Percentiles rank a stretch among this genome's conserved stretches.
These are phyloP conservation scores for Aspergillus carbonarius DNA, from an alignment of 2,329 filamentous ascomycete genomes.

Conservation along the genomic window DNA sequence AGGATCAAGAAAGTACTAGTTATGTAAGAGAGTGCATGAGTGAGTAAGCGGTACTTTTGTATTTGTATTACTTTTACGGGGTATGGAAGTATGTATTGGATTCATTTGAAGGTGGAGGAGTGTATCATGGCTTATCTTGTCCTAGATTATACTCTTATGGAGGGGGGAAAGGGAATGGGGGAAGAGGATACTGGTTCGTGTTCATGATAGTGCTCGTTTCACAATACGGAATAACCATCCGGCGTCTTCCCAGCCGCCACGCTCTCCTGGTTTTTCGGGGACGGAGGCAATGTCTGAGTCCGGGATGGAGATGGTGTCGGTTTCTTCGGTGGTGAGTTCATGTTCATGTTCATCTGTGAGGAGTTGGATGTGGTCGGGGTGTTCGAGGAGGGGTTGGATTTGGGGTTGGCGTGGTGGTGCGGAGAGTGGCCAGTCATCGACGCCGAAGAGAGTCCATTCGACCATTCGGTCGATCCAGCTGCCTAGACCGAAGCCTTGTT, in stretches of 20 bases:
- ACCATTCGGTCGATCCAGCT: conserved; percentile 59
- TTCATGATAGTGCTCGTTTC: conserved; percentile 34
- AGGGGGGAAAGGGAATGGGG: no score
- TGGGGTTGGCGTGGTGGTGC: not conserved
- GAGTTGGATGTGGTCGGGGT: not conserved
- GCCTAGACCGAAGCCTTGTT: conserved; percentile 56
- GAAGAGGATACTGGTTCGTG: not conserved
- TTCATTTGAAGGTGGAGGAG: no score
- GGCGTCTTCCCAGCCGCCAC: conserved; percentile 59
- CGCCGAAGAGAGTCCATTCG: conserved; percentile 57
- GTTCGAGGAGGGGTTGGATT: not conserved
- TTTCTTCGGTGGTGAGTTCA: not conserved
- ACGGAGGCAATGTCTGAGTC: conserved; percentile 28
- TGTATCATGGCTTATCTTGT: no score
- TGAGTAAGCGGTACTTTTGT: no score
- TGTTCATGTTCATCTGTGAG: not conserved
- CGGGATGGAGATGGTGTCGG: conserved; percentile 14
- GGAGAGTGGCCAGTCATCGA: conserved; percentile 45
- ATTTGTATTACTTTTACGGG: no score
- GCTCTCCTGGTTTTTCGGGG: conserved; percentile 37
- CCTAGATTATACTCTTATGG: no score
- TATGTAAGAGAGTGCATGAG: no score
- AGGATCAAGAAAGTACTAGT: no score
- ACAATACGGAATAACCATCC: conserved; percentile 59
- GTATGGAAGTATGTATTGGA: no score